These are phyloP conservation scores for Terfezia claveryi DNA, from an alignment of 495 filamentous ascomycete species.

Conservation along the genomic window DNA sequence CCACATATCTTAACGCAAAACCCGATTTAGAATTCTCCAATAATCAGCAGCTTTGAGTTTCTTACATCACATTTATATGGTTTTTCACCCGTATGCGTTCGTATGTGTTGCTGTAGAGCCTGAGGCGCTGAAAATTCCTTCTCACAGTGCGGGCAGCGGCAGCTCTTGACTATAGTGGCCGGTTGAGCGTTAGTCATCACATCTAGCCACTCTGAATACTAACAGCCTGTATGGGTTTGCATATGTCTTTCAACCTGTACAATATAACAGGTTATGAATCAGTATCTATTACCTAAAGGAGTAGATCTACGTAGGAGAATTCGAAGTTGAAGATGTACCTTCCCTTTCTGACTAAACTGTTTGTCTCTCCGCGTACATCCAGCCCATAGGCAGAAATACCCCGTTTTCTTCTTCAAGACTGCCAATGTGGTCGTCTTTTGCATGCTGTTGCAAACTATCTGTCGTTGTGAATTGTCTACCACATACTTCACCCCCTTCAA, in stretches of 20 bases:
- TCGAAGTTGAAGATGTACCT: conserved; percentile 13
- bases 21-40: neutral
- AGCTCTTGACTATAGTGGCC: conserved; percentile 30
- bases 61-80: conserved; percentile 23
- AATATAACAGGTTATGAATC: neutral
- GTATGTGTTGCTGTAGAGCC: conserved; percentile 37
- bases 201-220: conserved; percentile 12
- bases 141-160: conserved; percentile 30
- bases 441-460: conserved; percentile 22
- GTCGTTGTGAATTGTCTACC: conserved; percentile 7
- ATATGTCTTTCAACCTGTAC: conserved; percentile 32
- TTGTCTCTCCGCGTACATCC: conserved; percentile 26
- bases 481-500: conserved; percentile 3
- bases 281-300: too few relatives aligned
- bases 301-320: neutral
- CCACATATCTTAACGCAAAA: conserved; percentile 8
- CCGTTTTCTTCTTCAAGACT: conserved; percentile 22
- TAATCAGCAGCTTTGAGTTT: neutral
- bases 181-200: neutral
- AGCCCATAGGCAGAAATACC: conserved; percentile 27
- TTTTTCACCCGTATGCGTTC: conserved; percentile 39
- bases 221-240: conserved; percentile 39
- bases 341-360: conserved; percentile 32
- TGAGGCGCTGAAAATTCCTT: conserved; percentile 37
- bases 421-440: conserved; percentile 23